phyloP scores from a whole-genome alignment of 495 filamentous ascomycete genomes.

The Diplogelasinospora grovesii region DNA sequence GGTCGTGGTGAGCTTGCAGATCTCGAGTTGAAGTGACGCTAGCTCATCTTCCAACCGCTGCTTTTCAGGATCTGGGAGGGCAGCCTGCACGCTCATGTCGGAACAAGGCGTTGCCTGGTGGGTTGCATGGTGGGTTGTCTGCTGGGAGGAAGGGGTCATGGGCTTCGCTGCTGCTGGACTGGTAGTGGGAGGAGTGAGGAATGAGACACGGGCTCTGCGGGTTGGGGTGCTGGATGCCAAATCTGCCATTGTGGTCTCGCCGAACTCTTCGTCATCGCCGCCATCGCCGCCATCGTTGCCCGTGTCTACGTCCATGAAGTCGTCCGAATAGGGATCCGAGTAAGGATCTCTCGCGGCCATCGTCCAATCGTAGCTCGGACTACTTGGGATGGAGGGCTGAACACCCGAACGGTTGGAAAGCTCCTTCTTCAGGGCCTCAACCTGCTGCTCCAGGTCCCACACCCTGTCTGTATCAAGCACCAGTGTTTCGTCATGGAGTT shows the following conservation, averaged over 20 bases:
- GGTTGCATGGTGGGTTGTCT: background rate
- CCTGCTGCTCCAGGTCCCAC: slow-evolving; percentile 37
- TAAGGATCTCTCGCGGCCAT: slow-evolving; percentile 37
- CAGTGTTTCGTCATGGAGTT: slow-evolving; percentile 44
- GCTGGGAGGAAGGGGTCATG: slow-evolving; percentile 30
- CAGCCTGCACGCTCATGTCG: slow-evolving; percentile 28
- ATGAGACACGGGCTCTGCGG: slow-evolving; percentile 28
- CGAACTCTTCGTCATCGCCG: slow-evolving; percentile 26
- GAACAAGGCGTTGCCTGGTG: no score
- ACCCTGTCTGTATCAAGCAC: slow-evolving; percentile 35
- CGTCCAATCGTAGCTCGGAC: slow-evolving; percentile 34
- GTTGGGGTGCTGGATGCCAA: slow-evolving; percentile 38
- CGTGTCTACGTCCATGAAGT: slow-evolving; percentile 33
- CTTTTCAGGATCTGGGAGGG: slow-evolving; percentile 39
- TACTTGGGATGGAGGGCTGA: slow-evolving; percentile 17
- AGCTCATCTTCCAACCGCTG: slow-evolving; percentile 32
- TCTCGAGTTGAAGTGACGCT: slow-evolving; percentile 31
- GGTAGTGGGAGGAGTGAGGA: slow-evolving; percentile 45
- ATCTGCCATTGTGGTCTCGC: slow-evolving; percentile 32
- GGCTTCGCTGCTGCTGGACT: slow-evolving; percentile 28
- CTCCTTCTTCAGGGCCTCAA: slow-evolving; percentile 24
- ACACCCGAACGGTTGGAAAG: slow-evolving; percentile 20
- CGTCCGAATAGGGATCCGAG: slow-evolving; percentile 35
- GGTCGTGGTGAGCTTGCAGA: slow-evolving; percentile 29
- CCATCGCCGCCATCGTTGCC: slow-evolving; percentile 9